Evolutionary conservation across 1,139 yeast genomes (phyloP), one percentile per base, ranked within the genome.

Genomic region (Spathaspora jeffriesii): DNA sequence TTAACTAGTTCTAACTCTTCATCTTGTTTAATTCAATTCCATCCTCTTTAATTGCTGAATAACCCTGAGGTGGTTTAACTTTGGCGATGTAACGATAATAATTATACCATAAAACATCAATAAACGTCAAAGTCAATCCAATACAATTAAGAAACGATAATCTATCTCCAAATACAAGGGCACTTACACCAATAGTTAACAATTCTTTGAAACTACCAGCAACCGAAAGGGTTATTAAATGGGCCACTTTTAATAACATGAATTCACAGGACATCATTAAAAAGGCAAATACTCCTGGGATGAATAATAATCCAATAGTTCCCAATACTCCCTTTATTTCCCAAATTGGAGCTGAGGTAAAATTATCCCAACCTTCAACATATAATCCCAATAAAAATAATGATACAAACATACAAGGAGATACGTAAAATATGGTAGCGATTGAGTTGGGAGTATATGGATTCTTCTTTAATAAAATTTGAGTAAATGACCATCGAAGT

Each of bases 131-230:
- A 1, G 77, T 53, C 58, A 93, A 75, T 1, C 99, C 99, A n/a
- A 87, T 49, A 49, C 82, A 69, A 64, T 93, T 93, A 49, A 89
- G 66, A 30, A 76, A 59, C 36, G 86, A 81, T 45, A 93, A 73
- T 37, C 68, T 65, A 64, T 93, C 99, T 36, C 89, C 87, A 64
- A 90, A 88, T 13, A 90, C 76, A 5, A 89, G 51, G 47, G 86
- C 76, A 22, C 96, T 84, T 2, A 86, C 73, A 30, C 83, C 62
- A 41, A 93, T 89, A 0, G 98, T 93, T 45, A 92, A 71, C 8
- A 93, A 73, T 64, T 93, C 99, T 63, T 93, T 93, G 61, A 92
- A 88, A 28, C 93, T 88, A 2, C 99, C 99, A 0, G 96, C 96
- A 32, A 93, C 82, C 4, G 95, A 85, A 36, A 93, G 70, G 0